Base-by-base conservation (phyloP, 805 yeast species). In the Candida gorgasii region DNA sequence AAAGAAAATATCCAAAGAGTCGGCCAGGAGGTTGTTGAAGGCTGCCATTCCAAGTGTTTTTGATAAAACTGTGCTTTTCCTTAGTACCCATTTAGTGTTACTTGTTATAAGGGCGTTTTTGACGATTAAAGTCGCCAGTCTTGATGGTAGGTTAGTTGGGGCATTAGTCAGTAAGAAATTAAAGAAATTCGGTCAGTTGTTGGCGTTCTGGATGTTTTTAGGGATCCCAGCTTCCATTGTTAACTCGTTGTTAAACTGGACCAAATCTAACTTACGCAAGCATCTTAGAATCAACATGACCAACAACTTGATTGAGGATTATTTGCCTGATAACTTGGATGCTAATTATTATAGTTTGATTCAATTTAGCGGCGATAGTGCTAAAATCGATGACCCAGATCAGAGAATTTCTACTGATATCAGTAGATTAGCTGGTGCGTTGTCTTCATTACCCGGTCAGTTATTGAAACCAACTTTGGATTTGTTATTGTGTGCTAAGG, bases 191-290 rank as follows among this genome's bases (percentile, higher is more conserved):
- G 66, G 82, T 43, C 74, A 75, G 46, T 74, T 84, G 20, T 62
- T 89, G 42, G 69, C 76, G 2, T 72, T 78, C 54, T 90, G 97
- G 97, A 78, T 90, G 83, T 53, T 79, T 12, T 70, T 90, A 11
- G 96, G 97, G 8, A 59, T 89, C 8, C 98, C 98, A 0, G 93
- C 96, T 1, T 78, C 96, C 2, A 56, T 86, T 22, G 82, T 86
- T 8, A 88, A 89, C 54, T 79, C 95, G 0, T 61, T 86, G 41
- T 73, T 89, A 40, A 69, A 73, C 12, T 84, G 79, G 66, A 73
- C 82, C 2, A 82, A 81, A 33, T 75, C 72, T 45, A 69, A 78
- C 39, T 68, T 85, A 44, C 69, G 87, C 1, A 73, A 78, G 44
- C 58, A 75, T 24, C 76, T 88, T 50, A 76, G 95, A 50, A 63